Percentiles rank a stretch among this genome's conserved stretches.
These are phyloP conservation scores for Penicillium sp. DNA, from an alignment of 2,329 filamentous ascomycete genomes.

Conservation along the genomic window DNA sequence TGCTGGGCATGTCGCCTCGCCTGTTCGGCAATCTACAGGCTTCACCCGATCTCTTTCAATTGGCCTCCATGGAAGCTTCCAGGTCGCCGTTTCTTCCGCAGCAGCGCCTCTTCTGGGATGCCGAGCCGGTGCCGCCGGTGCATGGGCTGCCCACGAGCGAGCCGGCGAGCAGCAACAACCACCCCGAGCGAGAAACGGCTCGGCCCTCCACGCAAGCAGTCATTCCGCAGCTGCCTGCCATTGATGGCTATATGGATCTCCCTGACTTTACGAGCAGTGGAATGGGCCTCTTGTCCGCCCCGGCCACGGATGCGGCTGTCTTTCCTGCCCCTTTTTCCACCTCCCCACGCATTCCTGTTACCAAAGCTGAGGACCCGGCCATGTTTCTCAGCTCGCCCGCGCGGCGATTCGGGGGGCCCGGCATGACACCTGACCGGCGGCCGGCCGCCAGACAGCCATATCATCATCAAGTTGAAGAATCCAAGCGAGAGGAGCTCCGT, in stretches of 20 bases:
- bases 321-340: slow-evolving; percentile 43
- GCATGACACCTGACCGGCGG: slow-evolving; percentile 25
- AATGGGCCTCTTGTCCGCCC: slow-evolving; percentile 26
- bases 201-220: slow-evolving; percentile 18
- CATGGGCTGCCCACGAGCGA: slow-evolving; percentile 13
- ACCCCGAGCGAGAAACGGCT: slow-evolving; percentile 17
- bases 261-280: slow-evolving; percentile 25
- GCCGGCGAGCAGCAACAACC: slow-evolving; percentile 13
- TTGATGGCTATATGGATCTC: slow-evolving; percentile 31
- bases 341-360: slow-evolving; percentile 37
- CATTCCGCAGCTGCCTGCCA: slow-evolving; percentile 33
- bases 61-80: slow-evolving; percentile 47
- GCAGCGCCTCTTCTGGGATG: slow-evolving; percentile 47
- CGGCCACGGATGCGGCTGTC: slow-evolving; percentile 31
- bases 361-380: slow-evolving; percentile 41
- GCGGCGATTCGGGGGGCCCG: slow-evolving; percentile 40
- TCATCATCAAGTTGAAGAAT: slow-evolving; percentile 46
- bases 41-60: slow-evolving; percentile 53
- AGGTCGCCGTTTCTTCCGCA: slow-evolving; percentile 55
- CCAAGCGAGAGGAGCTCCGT: slow-evolving; percentile 38
- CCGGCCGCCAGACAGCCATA: slow-evolving; percentile 40
- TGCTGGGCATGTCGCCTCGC: slow-evolving; percentile 41
- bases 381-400: slow-evolving; percentile 46
- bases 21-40: slow-evolving; percentile 52
- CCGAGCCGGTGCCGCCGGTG: slow-evolving; percentile 28